Base-by-base conservation (phyloP, 495 filamentous ascomycete genomes). In the Chaetomium tenue region DNA sequence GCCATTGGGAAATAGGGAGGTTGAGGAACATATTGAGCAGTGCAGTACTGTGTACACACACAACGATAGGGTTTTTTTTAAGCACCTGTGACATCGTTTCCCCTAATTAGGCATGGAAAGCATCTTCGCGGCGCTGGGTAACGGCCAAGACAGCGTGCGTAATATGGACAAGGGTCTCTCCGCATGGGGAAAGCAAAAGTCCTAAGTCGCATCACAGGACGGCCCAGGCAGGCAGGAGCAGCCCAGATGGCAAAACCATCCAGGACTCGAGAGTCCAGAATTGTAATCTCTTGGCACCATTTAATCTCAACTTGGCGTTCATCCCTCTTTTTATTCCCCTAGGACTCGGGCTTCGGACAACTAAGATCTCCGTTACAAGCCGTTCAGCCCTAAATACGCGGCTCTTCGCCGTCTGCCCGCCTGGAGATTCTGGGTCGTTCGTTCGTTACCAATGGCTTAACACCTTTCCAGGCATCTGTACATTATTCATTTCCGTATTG, bases 261-360 rank as follows among this genome's bases (percentile, higher is more conserved):
- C 28, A 44, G 13, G 13, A 16, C 3, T 30, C 40, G 13, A 16
- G 40, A 16, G 16, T 30, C 40, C 40, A 16, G 40, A 11, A 18
- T 12, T 53, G 51, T 16, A 56, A 20, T 16, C 53, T 33, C 53
- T 39, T 37, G 53, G 53, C 53, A 33, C 30, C 33, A 56, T 37
- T 56, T 39, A 15, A 44, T 22, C 37, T 56, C 8, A n/a, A 53
- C 51, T 56, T 37, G 53, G 53, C 53, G 18, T 12, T 5, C 8
- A 8, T 39, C n/a, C 53, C 53, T 18, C 18, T 5, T 30, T 46
- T 12, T 55, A n/a, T n/a, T 37, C 52, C 20, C 26, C 16, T 30
- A 30, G 39, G 30, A n/a, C 55, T 58, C 55, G 55, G 55, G 0
- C 55, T 58, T 58, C 55, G 55, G 55, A 44, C 55, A 42, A 6